These are phyloP conservation scores for Candida boleticola DNA, from an alignment of 805 yeast genomes.

Conservation along the genomic window DNA sequence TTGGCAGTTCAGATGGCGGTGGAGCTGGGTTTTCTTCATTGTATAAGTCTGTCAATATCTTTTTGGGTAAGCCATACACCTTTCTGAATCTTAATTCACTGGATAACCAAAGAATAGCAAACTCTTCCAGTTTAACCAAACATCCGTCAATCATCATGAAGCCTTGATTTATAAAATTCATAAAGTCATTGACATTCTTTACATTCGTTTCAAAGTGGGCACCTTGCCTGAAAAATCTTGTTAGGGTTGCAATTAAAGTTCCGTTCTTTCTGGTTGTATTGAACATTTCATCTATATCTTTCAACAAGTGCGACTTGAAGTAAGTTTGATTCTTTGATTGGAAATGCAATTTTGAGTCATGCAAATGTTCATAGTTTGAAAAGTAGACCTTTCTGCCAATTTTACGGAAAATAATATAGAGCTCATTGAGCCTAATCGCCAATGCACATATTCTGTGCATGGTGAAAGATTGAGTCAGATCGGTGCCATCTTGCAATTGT, in stretches of 20 bases:
- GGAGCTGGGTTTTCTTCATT: constrained; percentile 6
- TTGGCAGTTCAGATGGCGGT: neutral
- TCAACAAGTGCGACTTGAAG: constrained; percentile 19
- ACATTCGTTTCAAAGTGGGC: constrained; percentile 31
- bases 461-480: constrained; percentile 37
- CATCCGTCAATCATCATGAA: constrained; percentile 26
- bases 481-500: neutral
- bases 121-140: constrained; percentile 30
- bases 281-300: constrained; percentile 34
- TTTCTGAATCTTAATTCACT: constrained; percentile 43
- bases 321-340: constrained; percentile 26
- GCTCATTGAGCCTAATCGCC: constrained; percentile 47
- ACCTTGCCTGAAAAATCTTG: constrained; percentile 44
- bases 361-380: constrained; percentile 42
- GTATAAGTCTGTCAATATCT: constrained; percentile 17
- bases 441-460: constrained; percentile 48
- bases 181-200: constrained; percentile 37
- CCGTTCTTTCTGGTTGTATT: constrained; percentile 49
- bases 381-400: constrained; percentile 47
- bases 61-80: constrained; percentile 27
- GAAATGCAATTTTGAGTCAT: constrained; percentile 38
- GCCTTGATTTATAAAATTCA: constrained; percentile 43
- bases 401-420: constrained; percentile 45
- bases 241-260: constrained; percentile 45
- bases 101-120: constrained; percentile 41